Percentiles rank a stretch among this genome's conserved stretches.
Conservation (phyloP, 495 filamentous ascomycete genomes). For the Neurospora sp. region DNA sequence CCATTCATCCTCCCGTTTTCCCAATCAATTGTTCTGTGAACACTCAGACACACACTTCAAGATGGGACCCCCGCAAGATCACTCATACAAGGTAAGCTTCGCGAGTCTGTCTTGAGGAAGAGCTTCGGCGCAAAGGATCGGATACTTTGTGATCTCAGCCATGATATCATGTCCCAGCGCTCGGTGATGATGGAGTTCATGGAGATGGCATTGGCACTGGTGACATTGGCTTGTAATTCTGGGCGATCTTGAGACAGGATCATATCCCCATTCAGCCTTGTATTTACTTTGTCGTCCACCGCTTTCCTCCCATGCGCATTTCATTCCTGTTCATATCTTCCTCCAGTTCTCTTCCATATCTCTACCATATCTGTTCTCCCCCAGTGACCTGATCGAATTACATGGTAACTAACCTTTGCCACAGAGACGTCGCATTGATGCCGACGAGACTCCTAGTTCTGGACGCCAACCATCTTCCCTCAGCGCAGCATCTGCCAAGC, state of each 20-base stretch:
- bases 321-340: not conserved
- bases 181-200: not conserved
- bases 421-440: conserved; percentile 33
- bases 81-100: not conserved
- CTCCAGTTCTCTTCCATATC: not conserved
- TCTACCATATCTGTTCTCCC: not conserved
- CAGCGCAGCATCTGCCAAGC: conserved; percentile 18
- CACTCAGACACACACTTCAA: not conserved
- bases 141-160: not conserved
- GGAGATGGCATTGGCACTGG: not conserved
- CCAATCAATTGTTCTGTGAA: not conserved
- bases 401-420: not conserved
- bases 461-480: conserved; percentile 4
- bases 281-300: not conserved
- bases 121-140: not conserved
- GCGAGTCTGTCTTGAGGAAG: not conserved
- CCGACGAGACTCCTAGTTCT: conserved; percentile 21
- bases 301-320: not conserved
- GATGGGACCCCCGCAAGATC: not conserved
- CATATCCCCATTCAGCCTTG: not conserved
- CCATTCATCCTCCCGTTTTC: not conserved
- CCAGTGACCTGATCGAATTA: not conserved
- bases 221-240: not conserved
- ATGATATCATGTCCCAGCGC: not conserved
- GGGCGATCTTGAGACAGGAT: not conserved